Evolutionary conservation across 2,329 filamentous ascomycete genomes (phyloP), one percentile per base, ranked within the genome.

Genomic region (Metarhizium album): DNA sequence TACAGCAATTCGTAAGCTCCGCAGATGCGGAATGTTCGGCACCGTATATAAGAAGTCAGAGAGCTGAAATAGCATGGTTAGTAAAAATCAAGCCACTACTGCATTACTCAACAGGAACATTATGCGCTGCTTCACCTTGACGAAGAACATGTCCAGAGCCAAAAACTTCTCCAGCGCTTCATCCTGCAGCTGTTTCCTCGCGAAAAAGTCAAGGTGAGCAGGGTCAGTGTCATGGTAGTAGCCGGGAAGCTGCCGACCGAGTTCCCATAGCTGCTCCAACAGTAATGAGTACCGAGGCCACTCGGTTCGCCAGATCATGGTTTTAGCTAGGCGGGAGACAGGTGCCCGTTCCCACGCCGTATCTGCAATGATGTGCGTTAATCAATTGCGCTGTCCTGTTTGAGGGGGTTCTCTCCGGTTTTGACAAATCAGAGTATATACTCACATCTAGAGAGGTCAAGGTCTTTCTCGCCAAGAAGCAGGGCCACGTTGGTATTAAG

Each of bases 401-500:
- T n/a, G 7, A 38, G 13, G 18, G 4, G 35, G 6, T 38, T 38
- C 35, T 8, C 3, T 43, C 24, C 40, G 18, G n/a, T 22, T 43
- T 35, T 14, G 29, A n/a, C 4, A 9, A 9, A 14, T 50, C 33
- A 13, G 11, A 35, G 16, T 31, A 18, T 50, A 20, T 23, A 51
- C 52, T 68, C 67, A 82, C 79, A 84, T 69, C 73, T 70, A 14
- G 78, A 76, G 3, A 85, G 70, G 14, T 71, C 67, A 20, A 83
- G 66, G 57, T 85, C 82, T 59, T 82, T 83, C 59, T 84, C 80
- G 14, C 82, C 82, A 2, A 85, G 68, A 8, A 85, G 71, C 14
- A 84, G 66, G 8, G 82, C 81, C 47, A 77, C 80, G 51, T 84
- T 78, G 3, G 76, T 79, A 58, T 84, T 85, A 47, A 84, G 72